Evolutionary conservation across 2,329 filamentous ascomycete species (phyloP).

Genomic region (Fragosphaeria purpurea): DNA sequence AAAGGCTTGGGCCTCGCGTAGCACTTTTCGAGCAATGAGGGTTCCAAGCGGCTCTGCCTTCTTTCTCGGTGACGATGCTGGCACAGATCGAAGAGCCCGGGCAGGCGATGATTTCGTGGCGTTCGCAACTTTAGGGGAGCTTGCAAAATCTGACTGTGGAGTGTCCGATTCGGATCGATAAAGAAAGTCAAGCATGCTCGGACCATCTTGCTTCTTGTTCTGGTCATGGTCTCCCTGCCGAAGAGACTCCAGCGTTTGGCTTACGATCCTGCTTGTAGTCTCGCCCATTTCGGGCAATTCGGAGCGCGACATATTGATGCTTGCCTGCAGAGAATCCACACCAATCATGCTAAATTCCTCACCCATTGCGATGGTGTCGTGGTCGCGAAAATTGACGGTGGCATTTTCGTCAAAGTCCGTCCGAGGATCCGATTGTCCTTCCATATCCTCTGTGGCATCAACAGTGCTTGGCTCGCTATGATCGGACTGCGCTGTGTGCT

Average conservation of each 20-base stretch:
- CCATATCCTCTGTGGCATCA: too few relatives aligned
- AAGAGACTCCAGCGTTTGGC: slow-evolving; percentile 41
- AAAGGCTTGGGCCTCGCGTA: slow-evolving; percentile 2
- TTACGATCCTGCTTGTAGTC: slow-evolving; percentile 46
- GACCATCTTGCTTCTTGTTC: slow-evolving; percentile 2
- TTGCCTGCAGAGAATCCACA: slow-evolving; percentile 12
- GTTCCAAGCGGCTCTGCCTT: slow-evolving; percentile 9
- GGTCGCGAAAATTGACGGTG: slow-evolving; percentile 15
- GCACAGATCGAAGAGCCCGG: too few relatives aligned
- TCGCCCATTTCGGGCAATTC: slow-evolving; percentile 40
- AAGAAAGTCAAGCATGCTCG: slow-evolving; percentile 9
- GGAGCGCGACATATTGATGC: slow-evolving; percentile 29
- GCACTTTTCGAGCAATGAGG: slow-evolving; percentile 9
- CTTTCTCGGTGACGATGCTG: slow-evolving; percentile 5
- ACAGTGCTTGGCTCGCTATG: too few relatives aligned
- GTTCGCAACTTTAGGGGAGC: neutral
- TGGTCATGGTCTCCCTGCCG: slow-evolving; percentile 22
- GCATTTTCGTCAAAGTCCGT: slow-evolving; percentile 4
- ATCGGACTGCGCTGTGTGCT: too few relatives aligned
- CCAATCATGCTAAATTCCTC: slow-evolving; percentile 20
- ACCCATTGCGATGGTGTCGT: slow-evolving; percentile 18
- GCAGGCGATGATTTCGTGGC: neutral
- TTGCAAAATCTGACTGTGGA: neutral
- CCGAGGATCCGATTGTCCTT: too few relatives aligned
- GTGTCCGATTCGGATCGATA: slow-evolving; percentile 2